Conservation (phyloP, 192 early-diverging fungal genomes). For the Umbelopsis sp. region DNA sequence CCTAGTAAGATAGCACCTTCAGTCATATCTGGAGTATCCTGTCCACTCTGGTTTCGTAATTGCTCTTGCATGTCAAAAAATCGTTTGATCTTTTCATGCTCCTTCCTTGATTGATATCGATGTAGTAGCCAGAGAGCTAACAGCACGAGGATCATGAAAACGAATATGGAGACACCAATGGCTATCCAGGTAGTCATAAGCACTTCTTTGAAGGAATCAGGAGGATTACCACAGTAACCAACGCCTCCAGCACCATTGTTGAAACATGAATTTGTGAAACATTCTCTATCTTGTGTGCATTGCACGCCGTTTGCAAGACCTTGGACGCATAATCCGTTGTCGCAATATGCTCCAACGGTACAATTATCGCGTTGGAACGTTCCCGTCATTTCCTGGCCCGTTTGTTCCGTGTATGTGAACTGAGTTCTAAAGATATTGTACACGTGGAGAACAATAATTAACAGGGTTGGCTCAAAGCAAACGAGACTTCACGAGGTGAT, state of each 20-base stretch:
- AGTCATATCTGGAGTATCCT: neutral
- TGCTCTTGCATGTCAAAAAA: conserved; percentile 31
- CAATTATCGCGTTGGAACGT: conserved; percentile 39
- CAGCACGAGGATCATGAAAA: conserved; percentile 33
- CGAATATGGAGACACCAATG: conserved; percentile 21
- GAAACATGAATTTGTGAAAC: conserved; percentile 28
- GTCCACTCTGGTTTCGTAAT: neutral
- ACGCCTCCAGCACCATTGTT: conserved; percentile 18
- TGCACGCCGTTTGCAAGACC: conserved; percentile 4
- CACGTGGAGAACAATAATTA: neutral
- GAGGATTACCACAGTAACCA: conserved; percentile 22
- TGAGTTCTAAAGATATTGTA: neutral
- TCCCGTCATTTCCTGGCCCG: neutral
- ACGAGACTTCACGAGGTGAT: neutral
- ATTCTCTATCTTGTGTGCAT: conserved; percentile 38
- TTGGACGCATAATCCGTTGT: conserved; percentile 12
- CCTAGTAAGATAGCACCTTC: conserved; percentile 8
- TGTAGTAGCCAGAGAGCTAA: conserved; percentile 34
- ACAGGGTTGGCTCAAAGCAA: neutral
- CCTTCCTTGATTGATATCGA: conserved; percentile 37
- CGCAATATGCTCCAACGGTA: conserved; percentile 31
- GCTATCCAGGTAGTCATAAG: conserved; percentile 29
- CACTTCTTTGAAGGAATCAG: conserved; percentile 33
- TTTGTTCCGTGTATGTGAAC: neutral
- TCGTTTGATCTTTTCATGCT: conserved; percentile 32